A percentile compares a stretch with the other conserved stretches of the same genome.
Conservation (phyloP, 2,329 filamentous ascomycete genomes). For the Fusarium bactridioides region DNA sequence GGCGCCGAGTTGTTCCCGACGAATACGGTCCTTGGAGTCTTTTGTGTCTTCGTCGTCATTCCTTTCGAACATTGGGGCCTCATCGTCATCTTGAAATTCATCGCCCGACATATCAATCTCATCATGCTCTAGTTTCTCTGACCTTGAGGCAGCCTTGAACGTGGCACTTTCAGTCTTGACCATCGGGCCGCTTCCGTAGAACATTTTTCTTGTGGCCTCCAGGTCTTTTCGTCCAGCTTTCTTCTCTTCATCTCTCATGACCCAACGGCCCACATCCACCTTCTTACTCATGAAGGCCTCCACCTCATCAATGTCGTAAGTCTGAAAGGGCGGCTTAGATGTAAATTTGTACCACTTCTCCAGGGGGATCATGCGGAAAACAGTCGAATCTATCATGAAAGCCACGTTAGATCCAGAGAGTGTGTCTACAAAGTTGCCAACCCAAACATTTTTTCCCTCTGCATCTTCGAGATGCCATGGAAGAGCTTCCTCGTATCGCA, state of each 20-base stretch:
- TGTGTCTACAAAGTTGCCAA: constrained; percentile 88
- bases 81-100: constrained; percentile 89
- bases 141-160: constrained; percentile 66
- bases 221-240: constrained; percentile 65
- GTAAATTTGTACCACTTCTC: constrained; percentile 96
- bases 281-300: constrained; percentile 85
- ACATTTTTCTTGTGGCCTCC: constrained; percentile 62
- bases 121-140: constrained; percentile 74
- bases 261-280: constrained; percentile 79
- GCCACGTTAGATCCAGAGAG: constrained; percentile 87
- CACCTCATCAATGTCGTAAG: constrained; percentile 82
- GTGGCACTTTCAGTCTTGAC: constrained; percentile 75
- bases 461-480: constrained; percentile 98
- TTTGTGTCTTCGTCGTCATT: constrained; percentile 85
- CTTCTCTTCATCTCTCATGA: constrained; percentile 73
- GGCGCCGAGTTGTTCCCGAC: constrained; percentile 83
- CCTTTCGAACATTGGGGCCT: constrained; percentile 75
- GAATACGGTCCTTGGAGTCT: constrained; percentile 74
- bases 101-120: constrained; percentile 73
- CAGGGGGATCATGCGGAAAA: constrained; percentile 86
- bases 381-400: constrained; percentile 72
- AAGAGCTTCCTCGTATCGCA: constrained; percentile 91
- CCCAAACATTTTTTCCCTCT: constrained; percentile 93
- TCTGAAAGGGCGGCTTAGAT: constrained; percentile 79
- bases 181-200: constrained; percentile 62